These are phyloP conservation scores for Prunella vulgaris DNA, from an alignment of 257 asterid species.

Conservation along the genomic window DNA sequence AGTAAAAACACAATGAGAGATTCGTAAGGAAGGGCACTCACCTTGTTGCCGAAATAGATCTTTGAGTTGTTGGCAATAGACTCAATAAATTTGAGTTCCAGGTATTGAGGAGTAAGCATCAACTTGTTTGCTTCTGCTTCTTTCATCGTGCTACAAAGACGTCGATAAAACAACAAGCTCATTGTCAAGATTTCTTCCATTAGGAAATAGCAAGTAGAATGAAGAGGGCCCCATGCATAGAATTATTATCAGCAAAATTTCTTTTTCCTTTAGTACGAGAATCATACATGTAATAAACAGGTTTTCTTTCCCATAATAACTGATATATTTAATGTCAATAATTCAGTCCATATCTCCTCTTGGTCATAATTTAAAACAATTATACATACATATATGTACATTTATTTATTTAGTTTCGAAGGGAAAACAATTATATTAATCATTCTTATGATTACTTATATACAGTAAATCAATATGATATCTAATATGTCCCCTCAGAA, in stretches of 20 bases:
- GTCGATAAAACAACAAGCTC: constrained; percentile 12
- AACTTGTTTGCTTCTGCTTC: constrained; percentile 95
- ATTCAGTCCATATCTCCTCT: not conserved
- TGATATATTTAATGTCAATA: not conserved
- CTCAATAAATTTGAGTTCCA: constrained; percentile 86
- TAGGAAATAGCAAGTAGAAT: not conserved
- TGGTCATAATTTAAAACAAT: not conserved
- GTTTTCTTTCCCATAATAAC: not conserved
- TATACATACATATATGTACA: no score
- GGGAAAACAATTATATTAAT: not conserved
- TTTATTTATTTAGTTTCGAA: no score
- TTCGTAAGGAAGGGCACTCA: constrained; percentile 1
- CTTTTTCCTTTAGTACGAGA: not conserved
- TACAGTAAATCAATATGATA: not conserved
- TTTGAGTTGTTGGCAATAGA: constrained; percentile 90
- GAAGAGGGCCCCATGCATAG: not conserved
- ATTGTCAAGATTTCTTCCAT: not conserved
- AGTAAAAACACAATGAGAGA: not conserved
- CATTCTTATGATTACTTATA: not conserved
- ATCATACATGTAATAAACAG: not conserved
- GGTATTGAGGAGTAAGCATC: constrained; percentile 76
- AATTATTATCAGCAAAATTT: not conserved
- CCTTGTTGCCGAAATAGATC: constrained; percentile 94
- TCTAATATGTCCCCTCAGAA: not conserved
- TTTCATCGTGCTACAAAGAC: constrained; percentile 54